Percentiles rank a stretch among this genome's conserved stretches.
phyloP scores from a whole-genome alignment of 495 filamentous ascomycete species.

The Usnea hakonensis region DNA sequence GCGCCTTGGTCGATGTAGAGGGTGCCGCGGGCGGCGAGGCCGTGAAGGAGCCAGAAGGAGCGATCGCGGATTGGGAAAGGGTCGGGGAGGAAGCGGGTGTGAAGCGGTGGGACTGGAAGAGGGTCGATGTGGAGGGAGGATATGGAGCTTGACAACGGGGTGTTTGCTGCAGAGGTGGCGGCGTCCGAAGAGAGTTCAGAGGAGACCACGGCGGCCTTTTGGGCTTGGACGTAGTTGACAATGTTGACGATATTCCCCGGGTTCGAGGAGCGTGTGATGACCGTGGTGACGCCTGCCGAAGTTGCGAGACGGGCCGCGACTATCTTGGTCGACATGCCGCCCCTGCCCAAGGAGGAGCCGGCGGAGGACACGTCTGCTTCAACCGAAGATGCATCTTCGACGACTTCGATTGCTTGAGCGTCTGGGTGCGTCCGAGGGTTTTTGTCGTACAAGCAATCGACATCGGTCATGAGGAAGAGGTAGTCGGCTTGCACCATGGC shows the following conservation, averaged over 20 bases:
- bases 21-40: conserved; percentile 84
- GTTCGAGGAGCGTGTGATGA: conserved; percentile 86
- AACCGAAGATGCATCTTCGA: conserved; percentile 79
- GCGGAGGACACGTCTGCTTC: conserved; percentile 86
- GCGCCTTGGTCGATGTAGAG: conserved; percentile 88
- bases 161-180: conserved; percentile 24
- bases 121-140: conserved; percentile 28
- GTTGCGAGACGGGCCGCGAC: conserved; percentile 89
- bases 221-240: conserved; percentile 65
- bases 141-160: conserved; percentile 32
- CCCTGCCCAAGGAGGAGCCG: conserved; percentile 85
- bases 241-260: conserved; percentile 87
- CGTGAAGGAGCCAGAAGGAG: conserved; percentile 94
- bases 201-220: conserved; percentile 16
- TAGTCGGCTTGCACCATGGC: conserved; percentile 97
- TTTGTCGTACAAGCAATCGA: conserved; percentile 93
- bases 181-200: conserved; percentile 20
- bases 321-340: conserved; percentile 97
- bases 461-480: conserved; percentile 97
- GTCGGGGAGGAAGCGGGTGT: conserved; percentile 90
- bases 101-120: conserved; percentile 51
- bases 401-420: conserved; percentile 82
- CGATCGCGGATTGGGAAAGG: conserved; percentile 79
- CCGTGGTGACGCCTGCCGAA: conserved; percentile 87
- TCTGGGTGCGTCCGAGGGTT: conserved; percentile 81